Base-by-base conservation (phyloP, 106 monocot species). In the Acorus calamus region DNA sequence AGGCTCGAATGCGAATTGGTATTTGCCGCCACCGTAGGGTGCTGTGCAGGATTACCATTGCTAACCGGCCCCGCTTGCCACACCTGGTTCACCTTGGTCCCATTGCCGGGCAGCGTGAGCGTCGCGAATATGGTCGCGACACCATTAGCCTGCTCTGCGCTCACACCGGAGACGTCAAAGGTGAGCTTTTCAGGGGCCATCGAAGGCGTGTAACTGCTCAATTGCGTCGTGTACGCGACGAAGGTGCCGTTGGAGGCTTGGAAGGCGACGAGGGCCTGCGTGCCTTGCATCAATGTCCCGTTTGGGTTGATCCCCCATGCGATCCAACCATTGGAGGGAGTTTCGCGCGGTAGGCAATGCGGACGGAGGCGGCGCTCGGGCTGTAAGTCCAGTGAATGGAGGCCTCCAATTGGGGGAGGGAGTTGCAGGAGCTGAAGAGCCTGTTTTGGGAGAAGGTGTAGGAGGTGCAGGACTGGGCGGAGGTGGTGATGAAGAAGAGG, bases 361-460 rank as follows among this genome's bases (percentile, higher is more conserved):
- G 79, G 8, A 72, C 75, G 13, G 84, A 80, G 56, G 69, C 76
- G 73, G 79, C 70, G 47, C 41, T 6, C 2, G 83, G 61, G 70
- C 75, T 72, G 81, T 89, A 81, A 42, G 65, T 83, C 86, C 86
- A 94, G 86, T 89, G 86, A 63, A 94, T 72, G 53, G 77, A 46
- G 57, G 60, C 28, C 28, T 1, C 28, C 28, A 28, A 28, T 28
- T 28, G 28, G 28, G 28, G 28, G 28, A 28, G 28, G 28, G 28
- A 28, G 28, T 28, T 28, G 28, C 28, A 28, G 28, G 28, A 28
- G 28, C 28, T 28, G 28, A 28, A 28, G 28, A 28, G 28, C 28
- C 28, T 28, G 28, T 28, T 28, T 28, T 28, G 28, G 28, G 28
- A 28, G 28, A 28, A 28, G 28, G 28, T 28, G 28, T 28, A 28